Base-by-base conservation (phyloP, 202 grass and related monocot genomes). In the Schoenoplectus tabernaemontani region DNA sequence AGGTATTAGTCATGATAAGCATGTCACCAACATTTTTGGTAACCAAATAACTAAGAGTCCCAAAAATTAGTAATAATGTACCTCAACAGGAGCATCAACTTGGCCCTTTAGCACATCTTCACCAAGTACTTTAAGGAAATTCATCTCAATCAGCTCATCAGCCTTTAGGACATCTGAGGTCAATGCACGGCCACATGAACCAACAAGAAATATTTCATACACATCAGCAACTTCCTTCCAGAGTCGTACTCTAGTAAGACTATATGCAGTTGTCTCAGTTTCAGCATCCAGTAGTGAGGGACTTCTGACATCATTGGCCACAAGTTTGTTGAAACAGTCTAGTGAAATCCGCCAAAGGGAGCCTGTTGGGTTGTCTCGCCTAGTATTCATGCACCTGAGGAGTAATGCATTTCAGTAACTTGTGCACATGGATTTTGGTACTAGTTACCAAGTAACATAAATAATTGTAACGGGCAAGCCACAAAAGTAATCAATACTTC, bases 161-260 rank as follows among this genome's bases (percentile, higher is more conserved):
- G 68, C 91, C 70, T 88, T 87, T 88, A 86, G 86, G 84, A 88
- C 86, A 86, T 87, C 91, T 81, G 96, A 92, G 78, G 91, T 92
- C 54, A 92, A 86, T 84, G 91, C 91, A 22, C 86, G 96, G 24
- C 96, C 96, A 89, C 96, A 98, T 79, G 96, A 98, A 54, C 96
- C 91, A 81, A 98, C 91, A 80, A 98, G 88, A 85, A 98, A 98
- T 75, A 91, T 95, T 90, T 98, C 96, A 64, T 98, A 98, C 38
- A 92, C 89, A 86, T 95, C 96, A 71, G 89, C 89, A 43, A 98
- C 84, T 82, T 95, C 96, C 84, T 95, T 98, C 96, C 96, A 98
- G 64, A 98, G 83, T 70, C 86, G 86, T 66, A 84, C 91, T 87
- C 96, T 92, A 78, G 81, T 87, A 87, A 83, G 59, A 86, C 59